phyloP scores from a whole-genome alignment of 306 rosid species.

The Mimosa bimucronata region DNA sequence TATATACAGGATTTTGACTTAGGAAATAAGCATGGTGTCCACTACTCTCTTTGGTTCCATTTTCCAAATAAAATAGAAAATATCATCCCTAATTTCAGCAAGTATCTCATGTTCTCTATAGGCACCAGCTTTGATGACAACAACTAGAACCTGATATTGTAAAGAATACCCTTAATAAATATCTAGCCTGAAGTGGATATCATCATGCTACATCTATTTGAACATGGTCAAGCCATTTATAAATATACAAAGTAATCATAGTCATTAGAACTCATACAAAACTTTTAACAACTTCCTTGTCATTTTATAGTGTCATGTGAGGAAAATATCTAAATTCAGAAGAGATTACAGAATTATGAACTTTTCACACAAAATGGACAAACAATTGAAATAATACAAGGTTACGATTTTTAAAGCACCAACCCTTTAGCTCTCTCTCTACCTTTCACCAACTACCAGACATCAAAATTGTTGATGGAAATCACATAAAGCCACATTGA shows the following conservation, averaged over 20 bases:
- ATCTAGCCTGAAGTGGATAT: background rate
- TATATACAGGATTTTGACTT: slow-evolving; percentile 82
- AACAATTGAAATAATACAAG: background rate
- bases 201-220: slow-evolving; percentile 4
- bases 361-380: background rate
- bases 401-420: slow-evolving; percentile 17
- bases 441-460: no score
- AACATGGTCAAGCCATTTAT: slow-evolving; percentile 20
- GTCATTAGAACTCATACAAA: background rate
- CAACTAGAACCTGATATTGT: slow-evolving; percentile 73
- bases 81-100: slow-evolving; percentile 85
- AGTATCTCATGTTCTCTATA: slow-evolving; percentile 92
- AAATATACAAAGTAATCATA: slow-evolving; percentile 21
- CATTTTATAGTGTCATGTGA: background rate
- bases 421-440: no score
- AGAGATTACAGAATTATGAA: background rate
- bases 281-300: background rate
- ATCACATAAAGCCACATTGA: no score
- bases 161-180: background rate
- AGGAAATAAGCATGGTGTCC: slow-evolving; percentile 90
- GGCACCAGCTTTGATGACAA: slow-evolving; percentile 88
- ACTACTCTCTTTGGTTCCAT: slow-evolving; percentile 81
- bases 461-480: no score
- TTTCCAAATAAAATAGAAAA: slow-evolving; percentile 75
- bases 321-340: no score